These are phyloP conservation scores for Fomes fomentarius DNA, from an alignment of 1,284 basidiomycete species.

Conservation along the genomic window DNA sequence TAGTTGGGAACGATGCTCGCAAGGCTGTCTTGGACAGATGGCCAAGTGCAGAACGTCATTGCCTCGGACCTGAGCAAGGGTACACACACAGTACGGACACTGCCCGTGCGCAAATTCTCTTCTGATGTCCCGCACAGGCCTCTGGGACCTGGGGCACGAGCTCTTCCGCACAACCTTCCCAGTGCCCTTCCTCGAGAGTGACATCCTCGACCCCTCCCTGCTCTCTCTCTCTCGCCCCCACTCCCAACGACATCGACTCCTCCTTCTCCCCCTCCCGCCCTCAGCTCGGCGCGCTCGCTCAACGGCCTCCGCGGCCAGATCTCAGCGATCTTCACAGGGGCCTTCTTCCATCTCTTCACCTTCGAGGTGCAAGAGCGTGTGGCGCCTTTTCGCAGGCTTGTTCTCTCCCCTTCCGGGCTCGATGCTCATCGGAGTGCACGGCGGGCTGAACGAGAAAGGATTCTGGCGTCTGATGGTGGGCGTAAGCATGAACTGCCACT, in stretches of 20 bases:
- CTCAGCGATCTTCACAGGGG: slow-evolving; percentile 45
- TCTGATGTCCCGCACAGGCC: slow-evolving; percentile 14
- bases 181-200: slow-evolving; percentile 43
- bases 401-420: slow-evolving; percentile 37
- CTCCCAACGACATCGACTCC: slow-evolving; percentile 17
- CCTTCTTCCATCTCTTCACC: slow-evolving; percentile 52
- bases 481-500: slow-evolving; percentile 34
- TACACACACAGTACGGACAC: too few relatives aligned
- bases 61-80: slow-evolving; percentile 37
- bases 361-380: slow-evolving; percentile 42
- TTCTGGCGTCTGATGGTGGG: slow-evolving; percentile 16
- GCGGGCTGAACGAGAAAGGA: not conserved
- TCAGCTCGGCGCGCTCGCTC: slow-evolving; percentile 34
- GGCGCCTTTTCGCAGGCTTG: slow-evolving; percentile 41
- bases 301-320: slow-evolving; percentile 43
- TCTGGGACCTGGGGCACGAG: slow-evolving; percentile 34
- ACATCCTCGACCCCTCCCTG: slow-evolving; percentile 40
- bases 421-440: slow-evolving; percentile 38
- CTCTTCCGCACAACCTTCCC: slow-evolving; percentile 40
- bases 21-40: slow-evolving; percentile 44
- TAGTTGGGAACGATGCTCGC: slow-evolving; percentile 46
- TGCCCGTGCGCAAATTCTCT: slow-evolving; percentile 13
- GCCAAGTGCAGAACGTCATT: slow-evolving; percentile 35
- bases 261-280: slow-evolving; percentile 26
- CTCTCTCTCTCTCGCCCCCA: slow-evolving; percentile 32